A percentile compares a stretch with the other conserved stretches of the same genome.
These are phyloP conservation scores for Xylariaceae sp. DNA, from an alignment of 2,329 filamentous ascomycete species.

Conservation along the genomic window DNA sequence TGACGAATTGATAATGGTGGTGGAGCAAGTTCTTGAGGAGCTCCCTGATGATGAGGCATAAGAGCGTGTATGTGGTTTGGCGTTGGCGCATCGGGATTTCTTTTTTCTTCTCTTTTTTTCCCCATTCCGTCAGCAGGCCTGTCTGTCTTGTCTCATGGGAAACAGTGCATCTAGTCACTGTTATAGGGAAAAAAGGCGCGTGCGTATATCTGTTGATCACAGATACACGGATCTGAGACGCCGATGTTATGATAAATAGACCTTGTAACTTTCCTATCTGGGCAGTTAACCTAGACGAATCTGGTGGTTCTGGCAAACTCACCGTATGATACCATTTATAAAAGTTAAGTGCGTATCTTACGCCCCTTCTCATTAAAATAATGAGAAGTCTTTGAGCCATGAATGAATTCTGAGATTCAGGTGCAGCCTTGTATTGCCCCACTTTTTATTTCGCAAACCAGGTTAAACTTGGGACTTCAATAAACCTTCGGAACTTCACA, in stretches of 20 bases:
- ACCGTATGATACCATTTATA: background rate
- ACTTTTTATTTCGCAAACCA: constrained; percentile 12
- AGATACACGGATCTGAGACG: constrained; percentile 11
- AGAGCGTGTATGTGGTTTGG: constrained; percentile 8
- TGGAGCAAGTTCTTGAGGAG: constrained; percentile 34
- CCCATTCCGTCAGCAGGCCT: background rate
- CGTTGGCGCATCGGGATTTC: constrained; percentile 8
- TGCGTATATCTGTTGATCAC: constrained; percentile 13
- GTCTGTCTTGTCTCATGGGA: constrained; percentile 6
- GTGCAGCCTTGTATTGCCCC: background rate
- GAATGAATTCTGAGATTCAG: background rate
- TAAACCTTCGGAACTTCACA: background rate
- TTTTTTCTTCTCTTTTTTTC: background rate
- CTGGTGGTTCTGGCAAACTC: background rate
- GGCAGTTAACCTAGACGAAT: too few species aligned
- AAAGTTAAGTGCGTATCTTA: background rate
- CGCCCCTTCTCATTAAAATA: too few species aligned
- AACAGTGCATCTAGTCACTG: constrained; percentile 1
- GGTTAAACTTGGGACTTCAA: background rate
- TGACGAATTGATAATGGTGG: constrained; percentile 34
- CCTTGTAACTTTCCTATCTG: constrained; percentile 11
- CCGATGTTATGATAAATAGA: constrained; percentile 15
- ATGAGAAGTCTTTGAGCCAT: too few species aligned
- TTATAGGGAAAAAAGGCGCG: background rate
- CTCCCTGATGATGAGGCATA: constrained; percentile 31